A percentile compares a stretch with the other conserved stretches of the same genome.
Conservation (phyloP, 1,284 basidiomycete species). For the Ustilago hordei region DNA sequence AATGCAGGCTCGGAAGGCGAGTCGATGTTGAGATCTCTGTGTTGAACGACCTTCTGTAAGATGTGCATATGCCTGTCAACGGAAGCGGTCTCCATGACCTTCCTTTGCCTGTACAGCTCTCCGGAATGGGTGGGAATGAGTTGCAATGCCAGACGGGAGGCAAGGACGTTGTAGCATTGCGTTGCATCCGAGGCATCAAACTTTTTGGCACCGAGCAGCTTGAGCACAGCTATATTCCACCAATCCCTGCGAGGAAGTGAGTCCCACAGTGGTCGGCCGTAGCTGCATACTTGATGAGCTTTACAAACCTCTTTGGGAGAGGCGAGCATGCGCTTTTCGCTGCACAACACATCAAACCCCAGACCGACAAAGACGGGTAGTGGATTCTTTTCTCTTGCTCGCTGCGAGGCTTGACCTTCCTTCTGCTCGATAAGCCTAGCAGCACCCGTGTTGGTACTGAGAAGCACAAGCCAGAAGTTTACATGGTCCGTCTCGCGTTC, state of each 20-base stretch:
- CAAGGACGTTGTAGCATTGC: constrained; percentile 14
- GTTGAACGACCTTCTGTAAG: neutral
- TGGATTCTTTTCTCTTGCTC: neutral
- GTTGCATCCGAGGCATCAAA: neutral
- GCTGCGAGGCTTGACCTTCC: neutral
- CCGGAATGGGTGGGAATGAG: neutral
- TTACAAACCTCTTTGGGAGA: constrained; percentile 1
- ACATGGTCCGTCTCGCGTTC: neutral
- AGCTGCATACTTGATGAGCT: constrained; percentile 9
- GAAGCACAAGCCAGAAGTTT: constrained; percentile 25
- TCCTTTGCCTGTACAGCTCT: neutral
- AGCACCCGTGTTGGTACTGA: constrained; percentile 28
- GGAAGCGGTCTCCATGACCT: neutral
- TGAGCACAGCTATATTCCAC: constrained; percentile 4
- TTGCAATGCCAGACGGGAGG: constrained; percentile 11
- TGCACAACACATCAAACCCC: constrained; percentile 14
- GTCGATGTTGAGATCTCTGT: neutral
- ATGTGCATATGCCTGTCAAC: constrained; percentile 32
- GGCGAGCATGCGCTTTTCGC: neutral
- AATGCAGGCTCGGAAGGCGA: constrained; percentile 24
- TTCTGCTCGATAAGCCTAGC: constrained; percentile 4
- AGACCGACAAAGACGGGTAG: constrained; percentile 17
- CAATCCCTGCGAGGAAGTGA: neutral
- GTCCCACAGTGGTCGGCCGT: constrained; percentile 29
- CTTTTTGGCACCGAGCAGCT: neutral